Conservation (phyloP, 2,329 filamentous ascomycete species). For the Diaporthe capsici region DNA sequence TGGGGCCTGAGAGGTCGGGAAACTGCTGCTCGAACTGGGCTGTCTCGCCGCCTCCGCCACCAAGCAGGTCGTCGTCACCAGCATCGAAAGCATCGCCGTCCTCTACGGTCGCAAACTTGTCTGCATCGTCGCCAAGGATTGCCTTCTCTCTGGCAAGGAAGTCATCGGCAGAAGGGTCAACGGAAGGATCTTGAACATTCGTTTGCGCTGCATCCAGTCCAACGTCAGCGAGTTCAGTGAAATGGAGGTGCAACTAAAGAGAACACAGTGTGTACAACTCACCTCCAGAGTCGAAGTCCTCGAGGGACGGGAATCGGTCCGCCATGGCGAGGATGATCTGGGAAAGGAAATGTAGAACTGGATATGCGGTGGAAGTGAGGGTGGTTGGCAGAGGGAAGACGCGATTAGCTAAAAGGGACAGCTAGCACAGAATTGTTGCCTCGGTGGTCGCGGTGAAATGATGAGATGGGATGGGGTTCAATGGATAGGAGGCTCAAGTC, state of each 20-base stretch:
- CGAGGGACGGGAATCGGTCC: slow-evolving; percentile 83
- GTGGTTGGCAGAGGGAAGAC: background rate
- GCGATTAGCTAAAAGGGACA: background rate
- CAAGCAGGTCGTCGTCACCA: slow-evolving; percentile 80
- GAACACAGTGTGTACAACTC: slow-evolving; percentile 47
- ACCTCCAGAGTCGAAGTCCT: slow-evolving; percentile 81
- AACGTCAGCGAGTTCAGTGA: slow-evolving; percentile 46
- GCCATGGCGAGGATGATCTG: slow-evolving; percentile 68
- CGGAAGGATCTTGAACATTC: slow-evolving; percentile 70
- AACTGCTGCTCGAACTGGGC: slow-evolving; percentile 88
- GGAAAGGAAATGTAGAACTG: background rate
- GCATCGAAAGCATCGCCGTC: slow-evolving; percentile 77
- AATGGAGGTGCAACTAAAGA: slow-evolving; percentile 30
- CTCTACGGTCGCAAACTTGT: slow-evolving; percentile 85
- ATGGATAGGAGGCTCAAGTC: slow-evolving; percentile 35
- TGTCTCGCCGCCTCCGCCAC: slow-evolving; percentile 67
- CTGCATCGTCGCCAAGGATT: slow-evolving; percentile 90
- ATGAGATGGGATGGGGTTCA: background rate
- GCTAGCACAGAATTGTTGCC: slow-evolving; percentile 11
- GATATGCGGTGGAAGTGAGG: background rate
- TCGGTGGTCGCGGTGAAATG: slow-evolving; percentile 30
- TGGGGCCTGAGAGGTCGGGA: slow-evolving; percentile 78
- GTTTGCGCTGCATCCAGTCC: slow-evolving; percentile 72
- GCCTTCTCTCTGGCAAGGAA: slow-evolving; percentile 95
- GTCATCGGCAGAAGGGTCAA: slow-evolving; percentile 77